Conservation (phyloP, 1,139 yeast genomes). For the Hyphopichia pseudoburtonii region DNA sequence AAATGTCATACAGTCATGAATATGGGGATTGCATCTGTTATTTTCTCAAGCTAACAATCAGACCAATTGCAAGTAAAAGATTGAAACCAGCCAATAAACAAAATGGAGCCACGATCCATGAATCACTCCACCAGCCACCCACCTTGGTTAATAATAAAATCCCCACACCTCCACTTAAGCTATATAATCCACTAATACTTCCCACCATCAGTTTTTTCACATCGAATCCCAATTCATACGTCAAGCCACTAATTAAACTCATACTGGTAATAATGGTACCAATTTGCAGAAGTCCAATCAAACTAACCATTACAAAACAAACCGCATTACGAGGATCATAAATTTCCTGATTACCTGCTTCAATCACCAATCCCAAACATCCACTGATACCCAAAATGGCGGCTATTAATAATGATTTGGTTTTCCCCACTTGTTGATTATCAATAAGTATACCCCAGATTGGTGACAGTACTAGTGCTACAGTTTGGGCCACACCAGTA, state of each 20-base stretch:
- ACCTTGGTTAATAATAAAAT: conserved; percentile 56
- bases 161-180: conserved; percentile 70
- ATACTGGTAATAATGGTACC: conserved; percentile 56
- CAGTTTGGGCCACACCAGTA: conserved; percentile 64
- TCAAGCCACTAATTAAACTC: conserved; percentile 38
- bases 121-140: conserved; percentile 64
- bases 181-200: conserved; percentile 66
- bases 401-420: conserved; percentile 23
- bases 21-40: no score
- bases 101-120: conserved; percentile 61
- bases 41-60: no score
- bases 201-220: conserved; percentile 41
- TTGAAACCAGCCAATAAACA: conserved; percentile 51
- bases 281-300: conserved; percentile 48
- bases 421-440: conserved; percentile 35
- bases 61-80: conserved; percentile 19
- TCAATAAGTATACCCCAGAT: conserved; percentile 61
- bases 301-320: conserved; percentile 32
- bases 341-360: no score
- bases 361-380: conserved; percentile 23
- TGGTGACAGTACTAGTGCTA: conserved; percentile 60
- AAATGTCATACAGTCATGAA: no score
- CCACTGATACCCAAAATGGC: conserved; percentile 44
- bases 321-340: conserved; percentile 36
- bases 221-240: conserved; percentile 12